Evolutionary conservation across 306 rosid genomes (phyloP), one percentile per base, ranked within the genome.

Genomic region (Dicorynia guianensis): DNA sequence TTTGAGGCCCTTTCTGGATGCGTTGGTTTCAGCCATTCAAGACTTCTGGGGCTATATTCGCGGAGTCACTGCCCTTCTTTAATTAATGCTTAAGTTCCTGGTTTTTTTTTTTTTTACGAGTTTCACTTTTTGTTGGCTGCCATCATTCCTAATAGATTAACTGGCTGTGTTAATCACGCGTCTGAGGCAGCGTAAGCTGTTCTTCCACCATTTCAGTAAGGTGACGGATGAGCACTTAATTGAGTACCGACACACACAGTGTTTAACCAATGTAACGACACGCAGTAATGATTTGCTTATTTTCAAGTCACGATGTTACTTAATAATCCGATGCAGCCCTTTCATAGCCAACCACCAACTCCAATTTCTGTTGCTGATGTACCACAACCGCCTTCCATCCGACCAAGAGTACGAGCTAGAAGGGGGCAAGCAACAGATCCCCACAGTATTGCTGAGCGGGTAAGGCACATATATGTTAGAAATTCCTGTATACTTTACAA

Each of bases 381-480:
- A 50, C 88, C 84, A 12, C 96, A 87, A 34, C 85, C 97, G 59
- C 92, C 96, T 40, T 46, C 81, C 14, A 76, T 90, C 34, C 97
- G 97, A 44, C 99, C 99, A 19, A 84, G 98, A 76, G 93, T 92
- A 38, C 87, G 99, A 82, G 99, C 99, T 47, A 86, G 99, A 80
- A 89, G 99, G 68, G 99, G 99, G 35, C 98, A 96, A 82, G 99
- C 99, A 25, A 96, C 99, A 2, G 99, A 96, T 69, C 99, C 99
- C 56, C 99, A 96, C 69, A 96, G 99, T 65, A 96, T 96, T 42
- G 98, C 99, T 34, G 99, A 96, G 76, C 46, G 99, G 84, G 99
- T 96, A 89, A 74, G 50, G 20, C 35, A 65, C 15, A 20, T 4
- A 17, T n/a, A 5, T 14, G 25, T 47, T 20, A 11, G 42, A 12